Conservation (phyloP, 495 filamentous ascomycete genomes). For the Usnea hakonensis region DNA sequence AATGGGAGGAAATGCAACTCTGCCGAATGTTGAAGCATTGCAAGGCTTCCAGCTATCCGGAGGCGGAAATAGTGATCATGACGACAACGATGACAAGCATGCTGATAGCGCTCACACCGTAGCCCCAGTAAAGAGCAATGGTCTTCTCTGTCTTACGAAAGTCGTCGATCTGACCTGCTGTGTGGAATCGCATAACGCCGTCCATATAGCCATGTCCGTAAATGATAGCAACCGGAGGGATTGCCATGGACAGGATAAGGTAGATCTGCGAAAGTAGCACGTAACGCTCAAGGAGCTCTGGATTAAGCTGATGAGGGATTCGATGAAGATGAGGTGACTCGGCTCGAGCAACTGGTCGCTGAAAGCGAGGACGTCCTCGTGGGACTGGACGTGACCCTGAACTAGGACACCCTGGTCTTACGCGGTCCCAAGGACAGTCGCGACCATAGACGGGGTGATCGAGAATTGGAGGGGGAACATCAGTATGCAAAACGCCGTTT, state of each 20-base stretch:
- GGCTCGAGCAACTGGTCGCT: slow-evolving; percentile 8
- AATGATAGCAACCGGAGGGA: slow-evolving; percentile 5
- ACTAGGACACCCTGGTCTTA: not conserved
- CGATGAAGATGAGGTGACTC: slow-evolving; percentile 17
- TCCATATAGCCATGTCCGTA: slow-evolving; percentile 18
- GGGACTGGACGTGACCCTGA: not conserved
- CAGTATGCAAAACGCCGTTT: slow-evolving; percentile 7
- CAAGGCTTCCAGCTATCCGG: not conserved
- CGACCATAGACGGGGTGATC: slow-evolving; percentile 13
- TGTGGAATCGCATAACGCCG: slow-evolving; percentile 13
- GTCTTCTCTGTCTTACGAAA: slow-evolving; percentile 16
- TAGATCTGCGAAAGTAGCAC: not conserved
- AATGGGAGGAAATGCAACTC: not conserved
- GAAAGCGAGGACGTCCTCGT: not conserved
- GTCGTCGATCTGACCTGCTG: slow-evolving; percentile 11
- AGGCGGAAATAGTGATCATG: slow-evolving; percentile 7
- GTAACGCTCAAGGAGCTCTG: slow-evolving; percentile 11
- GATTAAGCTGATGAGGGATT: not conserved
- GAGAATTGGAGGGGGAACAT: slow-evolving; percentile 5
- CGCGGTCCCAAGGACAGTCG: slow-evolving; percentile 1
- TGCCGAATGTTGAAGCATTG: not conserved
- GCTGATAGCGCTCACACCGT: not conserved
- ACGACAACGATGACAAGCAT: slow-evolving; percentile 5
- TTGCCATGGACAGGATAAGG: not conserved
- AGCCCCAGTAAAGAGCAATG: slow-evolving; percentile 9